Evolutionary conservation across 495 filamentous ascomycete species (phyloP).

Genomic region (Aspergillus bridgeri): DNA sequence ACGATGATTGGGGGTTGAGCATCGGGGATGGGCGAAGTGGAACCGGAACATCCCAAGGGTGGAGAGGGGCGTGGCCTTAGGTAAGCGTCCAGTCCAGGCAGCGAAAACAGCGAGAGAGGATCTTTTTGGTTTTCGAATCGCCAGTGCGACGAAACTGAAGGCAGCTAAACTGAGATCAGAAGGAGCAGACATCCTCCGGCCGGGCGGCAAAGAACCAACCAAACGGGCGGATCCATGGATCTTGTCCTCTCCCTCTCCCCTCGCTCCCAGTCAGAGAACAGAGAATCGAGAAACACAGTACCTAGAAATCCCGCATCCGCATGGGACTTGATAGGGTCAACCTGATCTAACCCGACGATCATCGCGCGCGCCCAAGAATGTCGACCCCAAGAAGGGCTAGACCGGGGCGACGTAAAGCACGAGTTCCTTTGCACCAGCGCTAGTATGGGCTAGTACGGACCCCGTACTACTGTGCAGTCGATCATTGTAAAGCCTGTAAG

Average conservation of each 20-base stretch:
- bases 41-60: background rate
- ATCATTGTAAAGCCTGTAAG: slow-evolving; percentile 25
- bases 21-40: background rate
- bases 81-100: background rate
- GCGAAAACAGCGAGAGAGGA: too few species aligned
- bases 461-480: slow-evolving; percentile 14
- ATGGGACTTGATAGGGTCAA: slow-evolving; percentile 11
- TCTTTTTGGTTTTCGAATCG: too few species aligned
- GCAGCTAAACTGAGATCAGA: background rate
- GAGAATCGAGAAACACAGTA: too few species aligned
- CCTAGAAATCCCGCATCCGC: slow-evolving; percentile 16
- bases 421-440: slow-evolving; percentile 11
- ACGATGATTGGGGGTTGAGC: slow-evolving; percentile 1
- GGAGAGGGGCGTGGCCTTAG: background rate
- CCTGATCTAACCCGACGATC: slow-evolving; percentile 16
- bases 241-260: slow-evolving; percentile 11
- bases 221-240: slow-evolving; percentile 2
- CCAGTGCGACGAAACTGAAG: too few species aligned
- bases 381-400: slow-evolving; percentile 13
- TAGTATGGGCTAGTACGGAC: slow-evolving; percentile 17
- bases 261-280: slow-evolving; percentile 7
- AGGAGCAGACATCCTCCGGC: background rate
- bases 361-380: slow-evolving; percentile 11
- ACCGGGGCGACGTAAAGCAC: slow-evolving; percentile 14
- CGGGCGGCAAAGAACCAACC: background rate